These are phyloP conservation scores for Ambrosiella beaveri DNA, from an alignment of 2,329 filamentous ascomycete genomes.

Conservation along the genomic window DNA sequence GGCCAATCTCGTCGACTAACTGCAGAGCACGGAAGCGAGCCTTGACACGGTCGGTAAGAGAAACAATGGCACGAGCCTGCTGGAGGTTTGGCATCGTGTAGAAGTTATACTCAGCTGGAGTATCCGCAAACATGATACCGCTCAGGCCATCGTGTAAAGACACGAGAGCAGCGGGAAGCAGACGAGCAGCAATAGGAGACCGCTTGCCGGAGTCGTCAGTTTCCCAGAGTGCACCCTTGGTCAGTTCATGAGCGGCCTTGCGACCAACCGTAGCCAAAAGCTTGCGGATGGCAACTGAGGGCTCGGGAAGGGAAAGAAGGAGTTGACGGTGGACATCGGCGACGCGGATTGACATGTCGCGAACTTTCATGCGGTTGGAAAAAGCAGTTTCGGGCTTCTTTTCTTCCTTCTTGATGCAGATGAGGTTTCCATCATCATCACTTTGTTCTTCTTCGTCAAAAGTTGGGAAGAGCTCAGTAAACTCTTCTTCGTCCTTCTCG, in stretches of 20 bases:
- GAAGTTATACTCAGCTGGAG: slow-evolving; percentile 55
- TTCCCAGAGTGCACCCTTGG: slow-evolving; percentile 15
- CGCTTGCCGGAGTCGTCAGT: slow-evolving; percentile 18
- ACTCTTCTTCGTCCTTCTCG: slow-evolving; percentile 54
- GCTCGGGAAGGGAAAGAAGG: slow-evolving; percentile 26
- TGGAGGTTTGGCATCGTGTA: slow-evolving; percentile 65
- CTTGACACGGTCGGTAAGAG: slow-evolving; percentile 51
- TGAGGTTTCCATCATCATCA: slow-evolving; percentile 8
- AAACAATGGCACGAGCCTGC: slow-evolving; percentile 59
- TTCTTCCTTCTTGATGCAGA: neutral
- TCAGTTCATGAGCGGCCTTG: slow-evolving; percentile 19
- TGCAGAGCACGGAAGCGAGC: slow-evolving; percentile 56
- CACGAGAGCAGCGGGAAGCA: slow-evolving; percentile 51
- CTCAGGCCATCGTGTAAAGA: slow-evolving; percentile 44
- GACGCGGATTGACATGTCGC: slow-evolving; percentile 41
- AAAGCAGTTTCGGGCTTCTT: slow-evolving; percentile 12
- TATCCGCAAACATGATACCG: slow-evolving; percentile 21
- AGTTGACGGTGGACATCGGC: slow-evolving; percentile 41
- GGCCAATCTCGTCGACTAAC: slow-evolving; percentile 44
- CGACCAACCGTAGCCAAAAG: slow-evolving; percentile 29
- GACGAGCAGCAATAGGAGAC: slow-evolving; percentile 23
- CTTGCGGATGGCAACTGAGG: slow-evolving; percentile 26
- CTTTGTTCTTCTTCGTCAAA: slow-evolving; percentile 37
- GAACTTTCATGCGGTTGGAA: slow-evolving; percentile 26
- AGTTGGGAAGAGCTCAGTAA: slow-evolving; percentile 65